phyloP scores from a whole-genome alignment of 1,284 basidiomycete species.

The Sporisorium iseilematis-ciliati region DNA sequence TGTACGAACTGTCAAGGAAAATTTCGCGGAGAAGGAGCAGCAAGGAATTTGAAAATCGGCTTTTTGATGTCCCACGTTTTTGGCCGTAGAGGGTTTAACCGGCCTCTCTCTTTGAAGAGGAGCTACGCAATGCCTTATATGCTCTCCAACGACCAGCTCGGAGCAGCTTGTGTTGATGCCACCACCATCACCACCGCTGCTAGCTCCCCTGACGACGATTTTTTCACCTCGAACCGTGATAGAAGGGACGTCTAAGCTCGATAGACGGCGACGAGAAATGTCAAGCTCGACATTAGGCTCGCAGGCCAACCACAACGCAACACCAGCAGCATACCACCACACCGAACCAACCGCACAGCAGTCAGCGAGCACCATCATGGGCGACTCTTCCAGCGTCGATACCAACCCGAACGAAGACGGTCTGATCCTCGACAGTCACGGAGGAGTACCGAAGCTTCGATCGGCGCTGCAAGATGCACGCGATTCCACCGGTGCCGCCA shows the following conservation, averaged over 20 bases:
- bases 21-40: background rate
- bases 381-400: background rate
- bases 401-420: slow-evolving; percentile 38
- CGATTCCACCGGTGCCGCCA: slow-evolving; percentile 43
- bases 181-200: no score
- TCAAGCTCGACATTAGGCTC: slow-evolving; percentile 21
- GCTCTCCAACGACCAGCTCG: no score
- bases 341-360: background rate
- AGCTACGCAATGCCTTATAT: no score
- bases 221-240: background rate
- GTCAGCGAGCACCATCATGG: slow-evolving; percentile 2
- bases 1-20: background rate
- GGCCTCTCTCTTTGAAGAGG: no score
- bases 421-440: slow-evolving; percentile 42
- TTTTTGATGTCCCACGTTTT: background rate
- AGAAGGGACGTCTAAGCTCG: background rate
- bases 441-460: slow-evolving; percentile 48
- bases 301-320: slow-evolving; percentile 6
- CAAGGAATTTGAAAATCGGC: slow-evolving; percentile 31
- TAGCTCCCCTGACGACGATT: no score
- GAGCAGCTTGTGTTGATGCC: no score
- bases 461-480: slow-evolving; percentile 53
- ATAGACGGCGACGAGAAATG: slow-evolving; percentile 6
- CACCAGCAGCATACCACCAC: slow-evolving; percentile 1
- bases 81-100: background rate